These are phyloP conservation scores for Yamadazyma kitorensis DNA, from an alignment of 805 yeast species.

Conservation along the genomic window DNA sequence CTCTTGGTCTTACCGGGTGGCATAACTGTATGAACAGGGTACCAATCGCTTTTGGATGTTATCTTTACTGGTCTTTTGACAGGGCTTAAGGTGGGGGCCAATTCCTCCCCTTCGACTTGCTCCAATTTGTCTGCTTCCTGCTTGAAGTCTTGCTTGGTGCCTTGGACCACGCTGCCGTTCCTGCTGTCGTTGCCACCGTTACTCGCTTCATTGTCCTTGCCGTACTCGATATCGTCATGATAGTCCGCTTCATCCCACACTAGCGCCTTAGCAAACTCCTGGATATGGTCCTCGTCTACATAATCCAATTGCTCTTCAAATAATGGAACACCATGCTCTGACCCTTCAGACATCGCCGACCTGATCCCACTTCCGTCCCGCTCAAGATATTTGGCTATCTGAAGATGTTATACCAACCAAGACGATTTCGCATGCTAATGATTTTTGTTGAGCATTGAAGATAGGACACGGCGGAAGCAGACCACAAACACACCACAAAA, in stretches of 20 bases:
- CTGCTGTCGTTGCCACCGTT: not conserved
- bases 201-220: not conserved
- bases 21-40: constrained; percentile 15
- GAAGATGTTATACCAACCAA: no score
- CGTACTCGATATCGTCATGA: constrained; percentile 1
- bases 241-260: constrained; percentile 34
- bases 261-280: constrained; percentile 39
- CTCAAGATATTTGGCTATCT: not conserved
- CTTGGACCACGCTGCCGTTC: not conserved
- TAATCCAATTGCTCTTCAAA: constrained; percentile 21
- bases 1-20: constrained; percentile 1
- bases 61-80: constrained; percentile 13
- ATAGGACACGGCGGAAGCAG: no score
- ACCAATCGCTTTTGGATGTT: constrained; percentile 29
- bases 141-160: no score
- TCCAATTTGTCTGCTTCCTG: constrained; percentile 2
- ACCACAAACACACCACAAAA: no score
- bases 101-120: constrained; percentile 1
- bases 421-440: no score
- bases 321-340: no score
- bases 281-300: constrained; percentile 34
- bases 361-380: not conserved
- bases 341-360: no score
- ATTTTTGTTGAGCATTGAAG: no score
- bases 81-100: constrained; percentile 4